phyloP scores from a whole-genome alignment of 306 rosid genomes.

The Dalbergia oliveri region DNA sequence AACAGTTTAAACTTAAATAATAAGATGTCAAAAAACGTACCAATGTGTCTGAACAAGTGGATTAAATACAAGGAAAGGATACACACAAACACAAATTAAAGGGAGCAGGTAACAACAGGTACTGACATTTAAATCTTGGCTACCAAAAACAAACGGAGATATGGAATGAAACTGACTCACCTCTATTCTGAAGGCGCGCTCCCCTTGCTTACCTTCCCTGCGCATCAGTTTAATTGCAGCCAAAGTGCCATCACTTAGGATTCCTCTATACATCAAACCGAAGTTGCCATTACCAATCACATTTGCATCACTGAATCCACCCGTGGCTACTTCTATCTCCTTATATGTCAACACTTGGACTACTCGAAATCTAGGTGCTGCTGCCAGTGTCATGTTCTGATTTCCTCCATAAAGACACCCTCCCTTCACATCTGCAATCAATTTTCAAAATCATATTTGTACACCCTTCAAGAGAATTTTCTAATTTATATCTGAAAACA shows the following conservation, averaged over 20 bases:
- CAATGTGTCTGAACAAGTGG: constrained; percentile 39
- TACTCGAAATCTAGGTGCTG: constrained; percentile 59
- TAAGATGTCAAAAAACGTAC: constrained; percentile 43
- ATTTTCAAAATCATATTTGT: constrained; percentile 3
- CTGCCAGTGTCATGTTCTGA: constrained; percentile 47
- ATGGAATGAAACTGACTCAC: constrained; percentile 58
- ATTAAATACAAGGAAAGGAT: constrained; percentile 35
- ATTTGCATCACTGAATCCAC: constrained; percentile 68
- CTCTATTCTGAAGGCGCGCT: constrained; percentile 97
- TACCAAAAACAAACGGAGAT: constrained; percentile 8
- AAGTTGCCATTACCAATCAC: constrained; percentile 70
- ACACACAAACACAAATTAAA: background rate
- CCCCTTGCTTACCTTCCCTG: constrained; percentile 83
- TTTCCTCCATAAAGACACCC: constrained; percentile 82
- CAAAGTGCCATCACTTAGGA: constrained; percentile 78
- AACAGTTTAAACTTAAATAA: constrained; percentile 41
- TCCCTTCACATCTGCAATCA: constrained; percentile 73
- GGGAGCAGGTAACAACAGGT: constrained; percentile 47
- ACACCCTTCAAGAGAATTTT: background rate
- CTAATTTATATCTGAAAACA: no score
- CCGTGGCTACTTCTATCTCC: constrained; percentile 86
- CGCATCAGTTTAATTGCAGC: constrained; percentile 79
- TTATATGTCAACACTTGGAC: constrained; percentile 89
- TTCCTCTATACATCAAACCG: constrained; percentile 79
- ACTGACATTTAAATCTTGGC: constrained; percentile 31